A percentile compares a stretch with the other conserved stretches of the same genome.
These are phyloP conservation scores for Immersiporthe knoxdaviesiana DNA, from an alignment of 2,329 filamentous ascomycete genomes.

Conservation along the genomic window DNA sequence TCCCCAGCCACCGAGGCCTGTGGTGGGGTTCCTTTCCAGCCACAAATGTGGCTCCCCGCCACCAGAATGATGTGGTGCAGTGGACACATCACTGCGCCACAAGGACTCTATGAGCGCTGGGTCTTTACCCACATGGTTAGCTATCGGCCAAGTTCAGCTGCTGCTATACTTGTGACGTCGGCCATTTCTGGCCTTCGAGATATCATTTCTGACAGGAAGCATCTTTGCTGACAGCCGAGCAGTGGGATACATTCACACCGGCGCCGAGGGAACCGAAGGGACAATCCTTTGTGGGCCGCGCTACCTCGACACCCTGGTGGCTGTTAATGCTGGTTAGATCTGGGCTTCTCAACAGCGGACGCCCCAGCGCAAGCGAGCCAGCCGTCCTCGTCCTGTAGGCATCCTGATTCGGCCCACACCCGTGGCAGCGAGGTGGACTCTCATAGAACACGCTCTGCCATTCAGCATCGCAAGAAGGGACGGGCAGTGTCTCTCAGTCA, in stretches of 20 bases:
- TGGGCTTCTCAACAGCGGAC: constrained; percentile 8
- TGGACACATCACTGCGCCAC: background rate
- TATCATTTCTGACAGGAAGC: constrained; percentile 5
- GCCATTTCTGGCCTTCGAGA: background rate
- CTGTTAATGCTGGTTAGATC: constrained; percentile 17
- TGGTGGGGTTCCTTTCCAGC: background rate
- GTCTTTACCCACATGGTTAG: background rate
- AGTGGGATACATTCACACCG: background rate
- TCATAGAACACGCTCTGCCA: constrained; percentile 26
- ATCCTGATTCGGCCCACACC: constrained; percentile 22
- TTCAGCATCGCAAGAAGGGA: constrained; percentile 24
- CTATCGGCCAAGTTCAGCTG: background rate
- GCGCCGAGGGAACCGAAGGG: constrained; percentile 16
- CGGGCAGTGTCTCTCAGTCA: constrained; percentile 20
- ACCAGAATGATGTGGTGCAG: background rate
- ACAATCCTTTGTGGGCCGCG: constrained; percentile 16
- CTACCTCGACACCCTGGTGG: constrained; percentile 13
- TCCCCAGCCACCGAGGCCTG: constrained; percentile 1
- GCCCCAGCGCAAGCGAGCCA: constrained; percentile 24
- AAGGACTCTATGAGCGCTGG: constrained; percentile 9
- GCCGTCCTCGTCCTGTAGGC: constrained; percentile 13
- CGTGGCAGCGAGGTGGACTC: constrained; percentile 19
- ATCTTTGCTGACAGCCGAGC: background rate
- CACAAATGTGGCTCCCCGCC: background rate
- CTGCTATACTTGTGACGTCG: background rate